phyloP scores from a whole-genome alignment of 2,329 filamentous ascomycete genomes.

The Knufia fluminis region DNA sequence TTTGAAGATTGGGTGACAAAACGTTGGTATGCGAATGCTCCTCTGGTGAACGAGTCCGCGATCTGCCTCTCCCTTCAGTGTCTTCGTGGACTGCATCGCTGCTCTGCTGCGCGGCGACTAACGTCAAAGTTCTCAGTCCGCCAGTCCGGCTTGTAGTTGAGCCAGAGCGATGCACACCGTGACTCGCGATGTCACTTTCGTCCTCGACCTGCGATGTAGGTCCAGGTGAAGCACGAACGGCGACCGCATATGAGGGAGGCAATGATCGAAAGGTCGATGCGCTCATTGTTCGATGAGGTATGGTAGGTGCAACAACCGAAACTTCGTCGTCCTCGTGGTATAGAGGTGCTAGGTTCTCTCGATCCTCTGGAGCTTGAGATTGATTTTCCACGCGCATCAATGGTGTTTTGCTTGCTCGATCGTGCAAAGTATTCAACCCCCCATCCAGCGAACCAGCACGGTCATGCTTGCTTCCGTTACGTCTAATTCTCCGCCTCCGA shows the following conservation, averaged over 20 bases:
- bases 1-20: not conserved
- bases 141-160: slow-evolving; percentile 2
- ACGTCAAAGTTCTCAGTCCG: slow-evolving; percentile 9
- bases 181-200: not conserved
- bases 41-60: not conserved
- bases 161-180: not conserved
- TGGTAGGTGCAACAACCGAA: not conserved
- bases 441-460: not conserved
- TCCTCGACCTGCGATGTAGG: not conserved
- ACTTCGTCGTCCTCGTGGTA: not conserved
- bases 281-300: not conserved
- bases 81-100: not conserved
- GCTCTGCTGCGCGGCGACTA: not conserved
- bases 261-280: not conserved
- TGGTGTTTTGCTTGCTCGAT: slow-evolving; percentile 2
- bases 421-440: not conserved
- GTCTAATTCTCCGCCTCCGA: not conserved
- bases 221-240: not conserved
- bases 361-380: not conserved
- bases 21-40: not conserved
- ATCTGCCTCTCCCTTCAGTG: not conserved
- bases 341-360: not conserved
- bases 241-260: slow-evolving; percentile 1
- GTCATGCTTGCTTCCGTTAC: not conserved
- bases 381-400: not conserved